Base-by-base conservation (phyloP, 2,329 filamentous ascomycete species). In the Fusarium sp. region DNA sequence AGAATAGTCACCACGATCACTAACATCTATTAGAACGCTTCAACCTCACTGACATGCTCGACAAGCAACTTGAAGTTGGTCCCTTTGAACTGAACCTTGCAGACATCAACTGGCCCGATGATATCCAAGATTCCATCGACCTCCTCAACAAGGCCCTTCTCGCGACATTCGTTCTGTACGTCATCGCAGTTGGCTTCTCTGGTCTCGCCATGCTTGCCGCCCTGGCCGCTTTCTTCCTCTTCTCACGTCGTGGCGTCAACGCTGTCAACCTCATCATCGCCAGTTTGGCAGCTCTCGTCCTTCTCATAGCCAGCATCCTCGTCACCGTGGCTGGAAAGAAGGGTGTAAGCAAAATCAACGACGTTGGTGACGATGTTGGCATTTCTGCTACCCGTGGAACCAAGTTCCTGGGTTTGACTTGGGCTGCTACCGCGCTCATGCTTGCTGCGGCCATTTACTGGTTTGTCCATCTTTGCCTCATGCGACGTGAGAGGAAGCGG, bases 81-180 rank as follows among this genome's bases (percentile, higher is more conserved):
- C 82, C 82, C 13, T 73, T 85, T 21, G 65, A 82, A 58, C 66
- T 86, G 67, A 82, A 79, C 57, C 77, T 85, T 21, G 78, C 79
- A 66, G 80, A 84, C 51, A 76, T 88, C n/a, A 75, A 82, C 61
- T 81, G 83, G 73, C 81, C 82, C 16, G 67, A 80, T 9, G 78
- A 77, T 31, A 79, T 88, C 60, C 80, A 83, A 62, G 76, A 82
- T 43, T 81, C 81, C n/a, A 74, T 88, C 68, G 78, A 85, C 76
- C 76, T 80, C n/a, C 77, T 88, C 73, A 86, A 87, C 72, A 74
- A 75, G 18, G 78, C 81, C n/a, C 79, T 87, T 7, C 75, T 84
- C n/a, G 81, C 79, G 26, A 76, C 85, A 49, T 84, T 85, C 73
- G 76, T 85, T 51, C 75, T 88, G 58, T 87, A 84, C 75, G 80